These are phyloP conservation scores for Chytriomyces sp. DNA, from an alignment of 192 early-diverging fungal genomes.

Conservation along the genomic window DNA sequence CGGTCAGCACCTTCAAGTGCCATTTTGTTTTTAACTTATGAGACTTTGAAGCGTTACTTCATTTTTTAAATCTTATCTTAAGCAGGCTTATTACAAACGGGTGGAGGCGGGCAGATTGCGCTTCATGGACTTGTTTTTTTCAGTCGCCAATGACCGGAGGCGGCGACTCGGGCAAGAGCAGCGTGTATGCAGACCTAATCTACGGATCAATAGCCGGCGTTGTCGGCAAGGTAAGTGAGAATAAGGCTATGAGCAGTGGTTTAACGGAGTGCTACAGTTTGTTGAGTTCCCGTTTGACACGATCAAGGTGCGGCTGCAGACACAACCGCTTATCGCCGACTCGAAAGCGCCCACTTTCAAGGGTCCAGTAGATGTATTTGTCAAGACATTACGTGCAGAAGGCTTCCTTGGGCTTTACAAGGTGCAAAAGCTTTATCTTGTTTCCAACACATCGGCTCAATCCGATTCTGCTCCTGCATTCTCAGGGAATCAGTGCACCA, in stretches of 20 bases:
- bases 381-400: constrained; percentile 72
- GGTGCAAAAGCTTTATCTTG: constrained; percentile 47
- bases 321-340: constrained; percentile 59
- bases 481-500: constrained; percentile 84
- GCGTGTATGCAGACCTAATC: no score
- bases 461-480: neutral
- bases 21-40: neutral
- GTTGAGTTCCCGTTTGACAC: constrained; percentile 98
- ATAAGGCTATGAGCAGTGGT: neutral
- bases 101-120: no score
- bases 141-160: no score
- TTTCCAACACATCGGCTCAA: neutral
- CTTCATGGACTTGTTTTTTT: no score
- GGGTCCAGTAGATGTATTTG: constrained; percentile 82
- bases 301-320: constrained; percentile 85
- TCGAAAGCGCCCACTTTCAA: constrained; percentile 55
- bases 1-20: neutral
- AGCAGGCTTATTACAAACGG: no score
- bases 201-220: constrained; percentile 69
- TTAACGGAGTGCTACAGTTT: constrained; percentile 57
- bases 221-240: constrained; percentile 52
- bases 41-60: neutral
- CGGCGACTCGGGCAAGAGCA: no score
- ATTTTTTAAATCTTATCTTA: no score
- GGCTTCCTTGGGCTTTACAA: constrained; percentile 87